Evolutionary conservation across 225 moss, liverwort and hornwort genomes (phyloP), one percentile per base, ranked within the genome.

Genomic region (Neckera pumila): DNA sequence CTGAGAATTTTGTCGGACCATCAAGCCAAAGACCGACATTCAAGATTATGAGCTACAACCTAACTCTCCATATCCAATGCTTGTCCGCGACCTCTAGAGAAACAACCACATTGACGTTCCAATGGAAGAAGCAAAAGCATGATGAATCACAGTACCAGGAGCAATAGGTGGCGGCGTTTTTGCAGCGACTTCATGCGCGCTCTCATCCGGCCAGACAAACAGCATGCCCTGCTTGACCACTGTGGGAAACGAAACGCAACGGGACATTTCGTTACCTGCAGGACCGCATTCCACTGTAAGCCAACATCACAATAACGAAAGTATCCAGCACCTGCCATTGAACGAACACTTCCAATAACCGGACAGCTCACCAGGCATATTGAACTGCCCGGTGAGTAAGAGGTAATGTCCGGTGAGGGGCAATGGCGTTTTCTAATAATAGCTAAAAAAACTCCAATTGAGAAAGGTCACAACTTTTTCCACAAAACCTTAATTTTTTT

Each of bases 161-260:
- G 96, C 93, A 56, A 80, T 87, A 9, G 98, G 98, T 14, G 94
- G 98, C 49, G 87, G 56, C 5, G 94, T 95, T 81, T 90, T 82
- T 27, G 71, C 88, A 34, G 98, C 96, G 34, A 95, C 81, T 66
- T 95, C 94, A 43, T 90, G 80, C 14, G 91, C 94, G 76, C 88
- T 91, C 88, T 95, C 94, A 85, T 98, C 98, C 17, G 96, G 95
- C 98, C 98, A 98, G 11, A 98, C 89, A 83, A 96, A 98, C 14
- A 98, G 78, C 81, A 95, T 86, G 27, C 96, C 95, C 80, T 96
- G 96, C 92, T 96, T 89, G 63, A 95, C 93, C 36, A 90, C 73
- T 13, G 92, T 91, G 6, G 94, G 94, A 86, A 91, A 92, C 28
- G 94, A 92, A 82, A 94, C 53, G 82, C 92, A 92, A 43, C 73